Evolutionary conservation across 116 monocot genomes (phyloP).

Genomic region (Cymodocea nodosa): DNA sequence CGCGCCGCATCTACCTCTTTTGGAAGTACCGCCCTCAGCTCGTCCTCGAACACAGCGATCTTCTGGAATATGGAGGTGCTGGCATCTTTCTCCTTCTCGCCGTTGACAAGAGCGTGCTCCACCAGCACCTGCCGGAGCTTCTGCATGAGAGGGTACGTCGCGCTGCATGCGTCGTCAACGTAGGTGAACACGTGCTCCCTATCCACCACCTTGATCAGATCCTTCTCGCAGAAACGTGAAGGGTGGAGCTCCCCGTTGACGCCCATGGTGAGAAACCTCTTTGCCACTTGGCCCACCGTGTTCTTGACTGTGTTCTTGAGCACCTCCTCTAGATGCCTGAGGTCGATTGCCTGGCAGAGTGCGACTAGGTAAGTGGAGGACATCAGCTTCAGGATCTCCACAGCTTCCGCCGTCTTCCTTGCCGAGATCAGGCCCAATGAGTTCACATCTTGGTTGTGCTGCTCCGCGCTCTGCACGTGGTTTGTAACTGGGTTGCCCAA

Average conservation of each 20-base stretch:
- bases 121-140: conserved; percentile 70
- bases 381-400: conserved; percentile 51
- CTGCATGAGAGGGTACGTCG: conserved; percentile 65
- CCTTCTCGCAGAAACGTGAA: conserved; percentile 72
- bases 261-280: conserved; percentile 38
- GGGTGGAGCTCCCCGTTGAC: conserved; percentile 46
- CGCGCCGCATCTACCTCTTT: conserved; percentile 52
- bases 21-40: conserved; percentile 34
- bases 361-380: conserved; percentile 47
- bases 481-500: conserved; percentile 61
- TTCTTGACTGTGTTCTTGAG: conserved; percentile 36
- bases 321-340: conserved; percentile 56
- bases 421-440: conserved; percentile 59
- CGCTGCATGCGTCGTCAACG: conserved; percentile 62
- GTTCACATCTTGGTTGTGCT: conserved; percentile 81
- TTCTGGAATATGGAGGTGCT: conserved; percentile 47
- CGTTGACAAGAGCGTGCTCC: conserved; percentile 60
- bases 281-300: conserved; percentile 37
- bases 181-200: conserved; percentile 64
- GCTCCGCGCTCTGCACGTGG: conserved; percentile 79
- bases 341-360: conserved; percentile 55
- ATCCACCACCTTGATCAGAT: conserved; percentile 47
- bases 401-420: conserved; percentile 50
- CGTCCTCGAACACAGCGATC: conserved; percentile 54
- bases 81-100: conserved; percentile 37